phyloP scores from a whole-genome alignment of 2,329 filamentous ascomycete species.

The Bipolaris gigantea region DNA sequence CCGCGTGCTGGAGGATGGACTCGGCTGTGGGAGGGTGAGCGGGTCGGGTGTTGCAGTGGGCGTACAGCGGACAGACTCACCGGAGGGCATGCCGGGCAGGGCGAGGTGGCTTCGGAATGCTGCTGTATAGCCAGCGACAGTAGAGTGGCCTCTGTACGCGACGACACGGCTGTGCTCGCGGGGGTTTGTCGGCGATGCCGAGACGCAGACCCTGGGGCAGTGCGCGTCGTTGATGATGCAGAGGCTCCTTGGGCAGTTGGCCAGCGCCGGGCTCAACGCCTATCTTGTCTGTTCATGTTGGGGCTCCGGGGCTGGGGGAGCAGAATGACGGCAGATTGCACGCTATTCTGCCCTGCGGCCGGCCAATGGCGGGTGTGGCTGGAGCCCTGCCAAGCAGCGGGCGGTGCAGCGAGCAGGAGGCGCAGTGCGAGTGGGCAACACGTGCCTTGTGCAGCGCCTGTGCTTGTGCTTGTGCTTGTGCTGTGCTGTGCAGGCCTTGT shows the following conservation, averaged over 20 bases:
- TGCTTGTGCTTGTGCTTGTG: no score
- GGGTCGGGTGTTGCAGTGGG: background rate
- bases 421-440: background rate
- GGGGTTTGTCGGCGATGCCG: slow-evolving; percentile 1
- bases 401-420: slow-evolving; percentile 2
- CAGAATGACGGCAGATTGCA: slow-evolving; percentile 12
- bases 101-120: slow-evolving; percentile 3
- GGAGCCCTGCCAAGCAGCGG: background rate
- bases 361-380: background rate
- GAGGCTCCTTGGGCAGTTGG: background rate
- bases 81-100: slow-evolving; percentile 24
- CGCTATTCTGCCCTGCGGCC: background rate
- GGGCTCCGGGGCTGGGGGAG: background rate
- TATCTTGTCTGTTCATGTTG: background rate
- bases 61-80: slow-evolving; percentile 9
- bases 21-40: slow-evolving; percentile 44
- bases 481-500: background rate
- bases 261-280: background rate
- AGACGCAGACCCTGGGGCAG: slow-evolving; percentile 3
- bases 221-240: background rate
- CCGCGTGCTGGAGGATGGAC: slow-evolving; percentile 58
- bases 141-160: background rate
- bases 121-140: background rate
- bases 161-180: slow-evolving; percentile 5
- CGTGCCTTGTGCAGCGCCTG: background rate